These are phyloP conservation scores for Aegilops speltoides DNA, from an alignment of 176 grass and related monocot species.

Conservation along the genomic window DNA sequence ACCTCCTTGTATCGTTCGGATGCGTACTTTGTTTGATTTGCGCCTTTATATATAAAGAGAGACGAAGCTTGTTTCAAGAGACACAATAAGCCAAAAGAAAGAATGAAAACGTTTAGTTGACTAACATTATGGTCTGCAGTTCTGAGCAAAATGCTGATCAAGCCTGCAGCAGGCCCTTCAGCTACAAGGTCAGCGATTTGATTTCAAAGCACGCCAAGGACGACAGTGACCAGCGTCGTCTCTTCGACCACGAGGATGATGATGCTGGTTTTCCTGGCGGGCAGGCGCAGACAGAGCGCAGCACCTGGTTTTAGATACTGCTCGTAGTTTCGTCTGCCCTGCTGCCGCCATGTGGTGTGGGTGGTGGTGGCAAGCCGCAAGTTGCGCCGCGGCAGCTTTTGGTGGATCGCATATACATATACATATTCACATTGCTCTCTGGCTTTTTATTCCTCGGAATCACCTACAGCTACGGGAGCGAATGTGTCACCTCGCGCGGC, in stretches of 20 bases:
- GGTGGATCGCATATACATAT: background rate
- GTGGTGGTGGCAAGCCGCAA: background rate
- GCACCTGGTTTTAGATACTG: background rate
- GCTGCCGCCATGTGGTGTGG: background rate
- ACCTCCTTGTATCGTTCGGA: too few species aligned
- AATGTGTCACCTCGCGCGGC: background rate
- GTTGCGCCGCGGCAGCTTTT: background rate
- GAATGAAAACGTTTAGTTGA: too few species aligned
- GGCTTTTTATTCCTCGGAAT: background rate
- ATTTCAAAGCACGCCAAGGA: background rate
- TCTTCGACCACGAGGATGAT: background rate
- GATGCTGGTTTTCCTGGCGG: background rate
- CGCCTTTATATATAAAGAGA: too few species aligned
- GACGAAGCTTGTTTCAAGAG: too few species aligned
- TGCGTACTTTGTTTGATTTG: too few species aligned
- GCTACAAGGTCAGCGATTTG: background rate
- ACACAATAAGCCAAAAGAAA: too few species aligned
- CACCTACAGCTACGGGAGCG: background rate
- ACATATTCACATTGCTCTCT: background rate
- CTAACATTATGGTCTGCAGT: background rate
- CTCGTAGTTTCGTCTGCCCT: background rate
- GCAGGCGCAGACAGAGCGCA: background rate
- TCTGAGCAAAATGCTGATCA: background rate
- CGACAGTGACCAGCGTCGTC: background rate
- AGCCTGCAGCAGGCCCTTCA: background rate